Conservation (phyloP, 352 stramenopile species). For the Phytopythium mirpurense region DNA sequence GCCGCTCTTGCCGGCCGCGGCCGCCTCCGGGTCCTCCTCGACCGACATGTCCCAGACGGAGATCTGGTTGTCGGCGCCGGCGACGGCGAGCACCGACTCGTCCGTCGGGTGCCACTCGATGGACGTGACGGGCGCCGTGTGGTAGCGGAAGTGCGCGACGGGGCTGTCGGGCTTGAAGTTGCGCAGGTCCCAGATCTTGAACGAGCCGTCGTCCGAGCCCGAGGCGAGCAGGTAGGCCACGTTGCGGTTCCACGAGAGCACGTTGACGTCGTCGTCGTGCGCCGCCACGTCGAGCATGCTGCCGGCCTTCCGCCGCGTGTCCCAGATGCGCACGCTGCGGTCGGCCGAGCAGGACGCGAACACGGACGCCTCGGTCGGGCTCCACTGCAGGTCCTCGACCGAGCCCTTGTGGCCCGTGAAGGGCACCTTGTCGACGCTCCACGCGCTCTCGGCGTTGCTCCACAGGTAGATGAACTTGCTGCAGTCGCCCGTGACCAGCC, state of each 20-base stretch:
- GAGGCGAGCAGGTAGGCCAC: constrained; percentile 97
- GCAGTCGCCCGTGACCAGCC: constrained; percentile 95
- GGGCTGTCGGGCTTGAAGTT: constrained; percentile 88
- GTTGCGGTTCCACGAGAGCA: constrained; percentile 98
- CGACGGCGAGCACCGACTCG: constrained; percentile 95
- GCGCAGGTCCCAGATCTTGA: constrained; percentile 97
- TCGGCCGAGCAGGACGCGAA: constrained; percentile 95
- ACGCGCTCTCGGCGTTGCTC: constrained; percentile 68
- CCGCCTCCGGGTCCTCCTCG: constrained; percentile 92
- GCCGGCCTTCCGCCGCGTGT: constrained; percentile 90
- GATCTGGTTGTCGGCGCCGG: constrained; percentile 95
- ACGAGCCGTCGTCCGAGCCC: constrained; percentile 96
- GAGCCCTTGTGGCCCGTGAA: constrained; percentile 90
- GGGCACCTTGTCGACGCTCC: constrained; percentile 86
- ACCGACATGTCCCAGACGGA: constrained; percentile 99
- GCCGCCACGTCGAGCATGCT: constrained; percentile 93
- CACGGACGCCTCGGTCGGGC: constrained; percentile 94
- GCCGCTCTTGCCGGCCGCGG: constrained; percentile 34
- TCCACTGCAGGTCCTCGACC: constrained; percentile 99
- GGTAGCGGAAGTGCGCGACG: constrained; percentile 94
- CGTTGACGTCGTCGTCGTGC: constrained; percentile 97
- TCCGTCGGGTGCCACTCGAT: constrained; percentile 99
- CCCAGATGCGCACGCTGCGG: constrained; percentile 95
- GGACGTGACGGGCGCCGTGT: constrained; percentile 95
- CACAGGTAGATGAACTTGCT: constrained; percentile 96